phyloP scores from a whole-genome alignment of 108 stramenopile genomes.

The Chaetoceros muelleri region DNA sequence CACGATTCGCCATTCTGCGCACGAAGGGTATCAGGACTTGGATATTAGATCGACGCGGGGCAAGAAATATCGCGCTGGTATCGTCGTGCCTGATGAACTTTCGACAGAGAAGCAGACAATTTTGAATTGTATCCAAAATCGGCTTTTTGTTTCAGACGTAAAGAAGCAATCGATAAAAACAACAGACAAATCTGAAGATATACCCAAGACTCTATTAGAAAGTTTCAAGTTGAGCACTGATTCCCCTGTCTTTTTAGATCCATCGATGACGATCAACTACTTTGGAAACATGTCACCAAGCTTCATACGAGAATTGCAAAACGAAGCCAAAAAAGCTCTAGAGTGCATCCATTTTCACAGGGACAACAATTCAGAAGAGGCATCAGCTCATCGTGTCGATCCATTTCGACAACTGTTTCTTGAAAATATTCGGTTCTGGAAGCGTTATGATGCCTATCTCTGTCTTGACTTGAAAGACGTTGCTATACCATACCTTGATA shows the following conservation, averaged over 20 bases:
- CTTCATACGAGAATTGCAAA: conserved; percentile 42
- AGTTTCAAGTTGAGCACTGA: conserved; percentile 32
- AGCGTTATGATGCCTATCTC: conserved; percentile 63
- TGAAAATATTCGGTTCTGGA: conserved; percentile 58
- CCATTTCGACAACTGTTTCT: conserved; percentile 57
- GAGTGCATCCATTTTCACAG: conserved; percentile 20
- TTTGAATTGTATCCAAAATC: conserved; percentile 26
- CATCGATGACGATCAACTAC: conserved; percentile 72
- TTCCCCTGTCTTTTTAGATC: conserved; percentile 64
- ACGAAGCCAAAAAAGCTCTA: conserved; percentile 36
- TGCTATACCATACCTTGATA: not conserved
- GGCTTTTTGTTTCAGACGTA: conserved; percentile 20
- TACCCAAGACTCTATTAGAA: conserved; percentile 45
- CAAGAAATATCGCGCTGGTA: conserved; percentile 22
- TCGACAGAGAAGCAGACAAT: conserved; percentile 44
- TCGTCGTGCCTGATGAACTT: conserved; percentile 52
- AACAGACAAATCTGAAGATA: conserved; percentile 12
- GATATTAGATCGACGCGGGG: not conserved
- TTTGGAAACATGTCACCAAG: conserved; percentile 64
- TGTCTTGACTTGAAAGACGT: conserved; percentile 35
- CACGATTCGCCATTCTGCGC: not conserved
- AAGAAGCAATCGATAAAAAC: conserved; percentile 23
- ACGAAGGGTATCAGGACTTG: not conserved
- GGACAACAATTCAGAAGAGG: conserved; percentile 13
- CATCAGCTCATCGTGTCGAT: conserved; percentile 10